A percentile compares a stretch with the other conserved stretches of the same genome.
Evolutionary conservation across 1,139 yeast species (phyloP).

Genomic region (Neolecta irregularis): DNA sequence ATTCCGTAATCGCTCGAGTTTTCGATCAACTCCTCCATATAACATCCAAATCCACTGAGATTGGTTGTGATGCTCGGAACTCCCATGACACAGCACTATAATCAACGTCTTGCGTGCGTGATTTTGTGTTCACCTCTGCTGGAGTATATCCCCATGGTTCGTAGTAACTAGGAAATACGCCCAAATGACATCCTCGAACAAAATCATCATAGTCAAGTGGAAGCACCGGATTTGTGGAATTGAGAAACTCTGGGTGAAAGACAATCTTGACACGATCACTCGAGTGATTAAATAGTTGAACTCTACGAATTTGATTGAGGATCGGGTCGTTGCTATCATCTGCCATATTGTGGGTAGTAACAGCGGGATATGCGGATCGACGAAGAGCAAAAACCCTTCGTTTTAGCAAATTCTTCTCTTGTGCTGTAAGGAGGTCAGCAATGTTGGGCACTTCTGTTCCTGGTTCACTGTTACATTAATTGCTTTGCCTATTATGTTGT

Average conservation of each 20-base stretch:
- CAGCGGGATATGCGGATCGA: conserved; percentile 79
- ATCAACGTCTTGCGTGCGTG: too few species aligned
- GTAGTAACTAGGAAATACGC: conserved; percentile 95
- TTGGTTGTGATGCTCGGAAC: conserved; percentile 97
- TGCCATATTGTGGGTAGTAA: conserved; percentile 94
- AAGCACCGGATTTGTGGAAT: conserved; percentile 85
- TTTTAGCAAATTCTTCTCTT: conserved; percentile 78
- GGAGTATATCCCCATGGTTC: conserved; percentile 99
- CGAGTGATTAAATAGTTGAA: conserved; percentile 75
- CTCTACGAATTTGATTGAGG: conserved; percentile 80
- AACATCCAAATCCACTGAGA: conserved; percentile 92
- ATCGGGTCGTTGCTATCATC: conserved; percentile 88
- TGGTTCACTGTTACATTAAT: conserved; percentile 26
- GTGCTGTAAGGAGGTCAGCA: conserved; percentile 71
- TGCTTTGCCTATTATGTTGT: neutral
- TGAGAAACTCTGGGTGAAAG: conserved; percentile 94
- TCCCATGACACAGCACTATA: conserved; percentile 99
- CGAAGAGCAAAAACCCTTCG: conserved; percentile 88
- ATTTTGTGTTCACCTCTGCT: conserved; percentile 97
- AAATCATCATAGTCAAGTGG: conserved; percentile 93
- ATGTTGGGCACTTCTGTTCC: conserved; percentile 47
- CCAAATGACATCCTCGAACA: conserved; percentile 94
- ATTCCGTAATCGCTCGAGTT: conserved; percentile 92
- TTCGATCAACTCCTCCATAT: conserved; percentile 95
- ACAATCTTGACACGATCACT: conserved; percentile 87